phyloP scores from a whole-genome alignment of 805 yeast species.

The Pichia rugopelliculosa region DNA sequence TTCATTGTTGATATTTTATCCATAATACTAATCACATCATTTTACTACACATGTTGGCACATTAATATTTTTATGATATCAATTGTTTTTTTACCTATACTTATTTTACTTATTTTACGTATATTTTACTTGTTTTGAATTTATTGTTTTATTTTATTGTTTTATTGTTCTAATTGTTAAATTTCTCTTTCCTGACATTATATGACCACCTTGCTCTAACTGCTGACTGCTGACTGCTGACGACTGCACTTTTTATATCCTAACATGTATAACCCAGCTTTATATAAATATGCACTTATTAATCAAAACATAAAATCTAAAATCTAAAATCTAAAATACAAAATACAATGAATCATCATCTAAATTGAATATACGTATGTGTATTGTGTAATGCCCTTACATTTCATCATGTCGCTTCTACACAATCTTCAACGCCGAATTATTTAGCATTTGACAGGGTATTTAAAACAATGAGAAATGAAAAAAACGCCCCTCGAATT shows the following conservation, averaged over 20 bases:
- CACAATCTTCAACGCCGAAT: neutral
- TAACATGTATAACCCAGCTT: neutral
- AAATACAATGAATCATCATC: too few species aligned
- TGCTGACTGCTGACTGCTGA: too few species aligned
- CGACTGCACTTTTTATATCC: neutral
- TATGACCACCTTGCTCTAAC: neutral
- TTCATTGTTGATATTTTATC: neutral
- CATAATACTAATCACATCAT: neutral
- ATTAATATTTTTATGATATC: too few species aligned
- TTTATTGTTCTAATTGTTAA: neutral
- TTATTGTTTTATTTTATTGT: neutral
- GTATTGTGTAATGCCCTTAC: too few species aligned
- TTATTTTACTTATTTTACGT: neutral
- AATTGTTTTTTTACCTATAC: too few species aligned
- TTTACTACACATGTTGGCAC: too few species aligned
- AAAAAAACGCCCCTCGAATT: neutral
- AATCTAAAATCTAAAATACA: neutral
- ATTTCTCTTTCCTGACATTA: neutral
- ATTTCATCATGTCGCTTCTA: too few species aligned
- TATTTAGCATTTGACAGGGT: too few species aligned
- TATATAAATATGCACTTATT: too few species aligned
- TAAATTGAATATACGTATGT: too few species aligned
- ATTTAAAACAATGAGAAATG: neutral
- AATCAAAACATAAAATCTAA: too few species aligned
- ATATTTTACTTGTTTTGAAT: neutral